A percentile compares a stretch with the other conserved stretches of the same genome.
Evolutionary conservation across 306 rosid genomes (phyloP).

Genomic region (Gastrolobium villosum): DNA sequence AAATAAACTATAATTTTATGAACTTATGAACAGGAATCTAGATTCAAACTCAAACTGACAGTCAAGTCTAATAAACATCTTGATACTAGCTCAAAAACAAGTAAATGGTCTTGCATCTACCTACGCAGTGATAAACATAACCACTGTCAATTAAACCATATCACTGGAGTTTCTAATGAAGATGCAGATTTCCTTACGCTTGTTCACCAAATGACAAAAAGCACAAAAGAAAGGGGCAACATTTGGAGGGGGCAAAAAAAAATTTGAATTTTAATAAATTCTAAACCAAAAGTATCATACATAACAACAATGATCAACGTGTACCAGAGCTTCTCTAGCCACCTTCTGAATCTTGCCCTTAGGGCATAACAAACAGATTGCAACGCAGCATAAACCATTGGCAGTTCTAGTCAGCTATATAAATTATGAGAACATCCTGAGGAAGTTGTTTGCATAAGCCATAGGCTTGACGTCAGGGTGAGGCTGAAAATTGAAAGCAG

Average conservation of each 20-base stretch:
- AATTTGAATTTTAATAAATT: conserved; percentile 46
- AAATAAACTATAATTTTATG: conserved; percentile 4
- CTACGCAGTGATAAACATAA: conserved; percentile 26
- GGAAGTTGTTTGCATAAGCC: conserved; percentile 99
- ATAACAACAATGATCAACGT: conserved; percentile 47
- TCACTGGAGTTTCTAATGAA: conserved; percentile 39
- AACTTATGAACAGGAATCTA: neutral
- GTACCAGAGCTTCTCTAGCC: conserved; percentile 43
- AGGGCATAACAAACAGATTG: conserved; percentile 41
- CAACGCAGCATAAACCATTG: conserved; percentile 37
- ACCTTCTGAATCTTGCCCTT: conserved; percentile 47
- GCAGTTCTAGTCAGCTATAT: conserved; percentile 48
- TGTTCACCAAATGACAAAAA: conserved; percentile 38
- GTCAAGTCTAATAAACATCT: neutral
- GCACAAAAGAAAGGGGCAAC: conserved; percentile 34
- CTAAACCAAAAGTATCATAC: conserved; percentile 51
- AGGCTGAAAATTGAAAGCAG: conserved; percentile 67
- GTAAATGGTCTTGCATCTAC: neutral
- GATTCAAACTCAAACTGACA: conserved; percentile 1
- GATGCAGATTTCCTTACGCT: conserved; percentile 46
- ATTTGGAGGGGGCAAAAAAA: conserved; percentile 40
- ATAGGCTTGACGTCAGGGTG: conserved; percentile 99
- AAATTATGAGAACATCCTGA: conserved; percentile 73
- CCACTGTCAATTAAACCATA: conserved; percentile 40
- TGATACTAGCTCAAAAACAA: neutral